Conservation (phyloP, 202 grass and related monocot genomes). For the Digitaria exilis region DNA sequence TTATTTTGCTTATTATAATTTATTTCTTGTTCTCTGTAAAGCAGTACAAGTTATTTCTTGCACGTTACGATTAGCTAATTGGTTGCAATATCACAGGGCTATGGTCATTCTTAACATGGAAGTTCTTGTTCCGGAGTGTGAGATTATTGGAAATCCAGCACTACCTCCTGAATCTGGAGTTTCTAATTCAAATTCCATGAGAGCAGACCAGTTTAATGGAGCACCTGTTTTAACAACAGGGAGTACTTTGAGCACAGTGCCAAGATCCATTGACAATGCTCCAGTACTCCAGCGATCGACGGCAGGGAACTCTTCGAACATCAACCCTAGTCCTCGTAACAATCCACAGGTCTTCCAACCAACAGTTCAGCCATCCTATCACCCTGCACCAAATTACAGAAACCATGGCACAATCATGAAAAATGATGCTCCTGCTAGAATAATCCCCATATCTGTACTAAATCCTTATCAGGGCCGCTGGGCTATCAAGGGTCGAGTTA, state of each 20-base stretch:
- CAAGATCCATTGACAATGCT: conserved; percentile 48
- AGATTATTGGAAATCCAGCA: conserved; percentile 63
- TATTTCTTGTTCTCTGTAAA: conserved; percentile 7
- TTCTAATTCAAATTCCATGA: conserved; percentile 29
- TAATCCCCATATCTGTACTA: conserved; percentile 81
- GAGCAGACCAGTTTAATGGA: conserved; percentile 50
- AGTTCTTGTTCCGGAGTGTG: conserved; percentile 58
- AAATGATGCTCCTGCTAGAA: conserved; percentile 89
- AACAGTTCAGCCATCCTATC: conserved; percentile 74
- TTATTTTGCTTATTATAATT: neutral
- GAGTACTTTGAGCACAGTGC: conserved; percentile 31
- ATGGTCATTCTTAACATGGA: conserved; percentile 80
- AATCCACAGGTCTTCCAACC: conserved; percentile 54
- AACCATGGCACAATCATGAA: conserved; percentile 78
- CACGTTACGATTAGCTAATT: conserved; percentile 30
- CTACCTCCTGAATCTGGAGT: conserved; percentile 41
- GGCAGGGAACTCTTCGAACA: conserved; percentile 45
- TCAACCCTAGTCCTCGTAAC: conserved; percentile 33
- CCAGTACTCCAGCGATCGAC: conserved; percentile 42
- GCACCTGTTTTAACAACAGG: conserved; percentile 32
- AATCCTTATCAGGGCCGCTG: conserved; percentile 96
- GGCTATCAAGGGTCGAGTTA: conserved; percentile 93
- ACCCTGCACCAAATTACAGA: conserved; percentile 78
- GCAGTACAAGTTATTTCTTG: neutral
- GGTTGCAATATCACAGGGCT: conserved; percentile 57